Evolutionary conservation across 129 eudicot genomes (phyloP).

Genomic region (Lonicera japonica): DNA sequence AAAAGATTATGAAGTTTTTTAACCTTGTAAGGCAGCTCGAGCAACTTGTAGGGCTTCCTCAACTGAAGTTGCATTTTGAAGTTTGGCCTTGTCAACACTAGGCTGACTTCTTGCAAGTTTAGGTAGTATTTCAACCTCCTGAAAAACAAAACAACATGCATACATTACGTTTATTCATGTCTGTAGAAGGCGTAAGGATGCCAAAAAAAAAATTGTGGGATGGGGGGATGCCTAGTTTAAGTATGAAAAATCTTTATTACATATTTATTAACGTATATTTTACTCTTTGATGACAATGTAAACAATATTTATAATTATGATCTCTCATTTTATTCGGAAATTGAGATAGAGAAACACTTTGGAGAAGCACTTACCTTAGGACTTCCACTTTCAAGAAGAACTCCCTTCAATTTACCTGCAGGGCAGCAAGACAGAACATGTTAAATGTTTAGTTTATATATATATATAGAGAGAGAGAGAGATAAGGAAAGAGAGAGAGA

Average conservation of each 20-base stretch:
- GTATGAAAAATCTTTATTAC: too few relatives aligned
- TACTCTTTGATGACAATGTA: not conserved
- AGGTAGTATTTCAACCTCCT: slow-evolving; percentile 89
- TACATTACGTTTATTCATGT: too few relatives aligned
- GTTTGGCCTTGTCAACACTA: slow-evolving; percentile 62
- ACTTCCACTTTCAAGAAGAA: slow-evolving; percentile 91
- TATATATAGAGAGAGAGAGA: not conserved
- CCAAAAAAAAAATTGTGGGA: too few relatives aligned
- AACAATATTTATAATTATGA: not conserved
- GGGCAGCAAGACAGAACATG: not conserved
- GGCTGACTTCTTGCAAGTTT: slow-evolving; percentile 83
- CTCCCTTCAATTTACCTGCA: slow-evolving; percentile 84
- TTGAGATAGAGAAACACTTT: not conserved
- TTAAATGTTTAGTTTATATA: not conserved
- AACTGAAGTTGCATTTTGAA: slow-evolving; percentile 78
- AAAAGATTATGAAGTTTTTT: not conserved
- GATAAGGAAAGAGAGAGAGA: too few relatives aligned
- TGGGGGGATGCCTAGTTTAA: too few relatives aligned
- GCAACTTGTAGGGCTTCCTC: slow-evolving; percentile 90
- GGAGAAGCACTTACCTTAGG: slow-evolving; percentile 54
- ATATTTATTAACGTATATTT: too few relatives aligned
- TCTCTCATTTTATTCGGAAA: not conserved
- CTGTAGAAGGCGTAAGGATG: too few relatives aligned
- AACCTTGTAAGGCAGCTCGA: slow-evolving; percentile 42
- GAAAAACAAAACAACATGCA: not conserved